A percentile compares a stretch with the other conserved stretches of the same genome.
These are phyloP conservation scores for Diaporthe humulicola DNA, from an alignment of 2,329 filamentous ascomycete genomes.

Conservation along the genomic window DNA sequence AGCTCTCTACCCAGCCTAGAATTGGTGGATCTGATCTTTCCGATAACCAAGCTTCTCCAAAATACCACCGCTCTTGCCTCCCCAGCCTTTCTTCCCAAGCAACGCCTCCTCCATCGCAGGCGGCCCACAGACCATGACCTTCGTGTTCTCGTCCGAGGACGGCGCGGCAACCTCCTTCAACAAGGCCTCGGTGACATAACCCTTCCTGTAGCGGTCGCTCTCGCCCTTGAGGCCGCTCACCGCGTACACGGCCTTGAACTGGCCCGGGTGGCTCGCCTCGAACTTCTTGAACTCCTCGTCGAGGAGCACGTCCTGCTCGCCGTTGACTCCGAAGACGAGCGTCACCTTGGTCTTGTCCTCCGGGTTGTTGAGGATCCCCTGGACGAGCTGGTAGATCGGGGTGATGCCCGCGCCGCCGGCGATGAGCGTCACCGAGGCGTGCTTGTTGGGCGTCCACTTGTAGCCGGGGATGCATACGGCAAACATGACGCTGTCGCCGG, in stretches of 20 bases:
- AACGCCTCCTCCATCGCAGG: slow-evolving; percentile 74
- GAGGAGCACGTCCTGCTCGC: slow-evolving; percentile 72
- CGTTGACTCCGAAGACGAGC: slow-evolving; percentile 76
- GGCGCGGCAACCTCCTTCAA: slow-evolving; percentile 61
- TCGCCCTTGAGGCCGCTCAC: slow-evolving; percentile 30
- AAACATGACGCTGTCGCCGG: slow-evolving; percentile 73
- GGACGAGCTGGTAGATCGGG: slow-evolving; percentile 75
- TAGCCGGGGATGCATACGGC: slow-evolving; percentile 66
- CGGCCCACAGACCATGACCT: slow-evolving; percentile 79
- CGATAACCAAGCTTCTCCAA: slow-evolving; percentile 69
- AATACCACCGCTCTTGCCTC: slow-evolving; percentile 58
- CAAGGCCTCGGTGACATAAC: slow-evolving; percentile 69
- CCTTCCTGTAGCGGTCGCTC: slow-evolving; percentile 52
- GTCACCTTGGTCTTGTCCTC: slow-evolving; percentile 73
- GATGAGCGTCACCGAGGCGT: slow-evolving; percentile 70
- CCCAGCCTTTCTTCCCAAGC: slow-evolving; percentile 55
- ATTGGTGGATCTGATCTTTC: slow-evolving; percentile 70
- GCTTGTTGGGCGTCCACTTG: slow-evolving; percentile 65
- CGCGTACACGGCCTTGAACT: slow-evolving; percentile 69
- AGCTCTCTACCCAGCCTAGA: slow-evolving; percentile 47
- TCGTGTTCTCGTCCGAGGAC: slow-evolving; percentile 54
- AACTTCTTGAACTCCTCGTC: slow-evolving; percentile 67
- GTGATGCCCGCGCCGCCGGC: slow-evolving; percentile 82
- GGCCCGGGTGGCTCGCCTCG: slow-evolving; percentile 62
- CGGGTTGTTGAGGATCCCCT: slow-evolving; percentile 72